A percentile compares a stretch with the other conserved stretches of the same genome.
phyloP scores from a whole-genome alignment of 805 yeast genomes.

The Lipomyces oligophaga region DNA sequence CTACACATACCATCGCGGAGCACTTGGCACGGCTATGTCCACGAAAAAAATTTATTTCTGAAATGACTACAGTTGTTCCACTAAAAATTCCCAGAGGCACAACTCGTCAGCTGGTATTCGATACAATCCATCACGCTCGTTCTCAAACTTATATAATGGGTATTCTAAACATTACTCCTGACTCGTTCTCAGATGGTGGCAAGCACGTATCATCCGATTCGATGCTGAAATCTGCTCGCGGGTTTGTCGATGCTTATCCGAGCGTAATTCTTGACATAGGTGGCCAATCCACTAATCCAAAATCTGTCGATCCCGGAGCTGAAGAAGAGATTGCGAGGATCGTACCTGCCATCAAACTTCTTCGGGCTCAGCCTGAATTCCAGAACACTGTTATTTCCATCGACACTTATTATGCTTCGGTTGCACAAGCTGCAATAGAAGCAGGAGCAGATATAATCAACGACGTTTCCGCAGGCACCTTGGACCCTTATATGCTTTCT shows the following conservation, averaged over 20 bases:
- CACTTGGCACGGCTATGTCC: slow-evolving; percentile 58
- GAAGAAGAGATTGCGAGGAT: slow-evolving; percentile 71
- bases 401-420: slow-evolving; percentile 80
- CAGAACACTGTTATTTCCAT: slow-evolving; percentile 58
- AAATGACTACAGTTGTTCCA: slow-evolving; percentile 29
- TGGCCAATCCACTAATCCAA: slow-evolving; percentile 92
- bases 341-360: slow-evolving; percentile 60
- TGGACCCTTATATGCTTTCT: slow-evolving; percentile 61
- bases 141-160: slow-evolving; percentile 76
- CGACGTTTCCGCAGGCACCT: slow-evolving; percentile 78
- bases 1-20: slow-evolving; percentile 72
- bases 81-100: slow-evolving; percentile 16
- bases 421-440: slow-evolving; percentile 63
- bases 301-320: slow-evolving; percentile 55
- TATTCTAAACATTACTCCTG: slow-evolving; percentile 85
- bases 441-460: slow-evolving; percentile 90
- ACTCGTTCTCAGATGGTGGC: slow-evolving; percentile 93
- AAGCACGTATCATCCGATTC: slow-evolving; percentile 34
- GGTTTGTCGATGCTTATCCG: slow-evolving; percentile 50
- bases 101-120: slow-evolving; percentile 42
- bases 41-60: slow-evolving; percentile 31
- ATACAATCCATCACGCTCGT: slow-evolving; percentile 42
- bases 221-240: slow-evolving; percentile 46
- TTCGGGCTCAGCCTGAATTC: slow-evolving; percentile 45
- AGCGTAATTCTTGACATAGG: slow-evolving; percentile 87